Base-by-base conservation (phyloP, 176 grass and related monocot species). In the Avena sativa region DNA sequence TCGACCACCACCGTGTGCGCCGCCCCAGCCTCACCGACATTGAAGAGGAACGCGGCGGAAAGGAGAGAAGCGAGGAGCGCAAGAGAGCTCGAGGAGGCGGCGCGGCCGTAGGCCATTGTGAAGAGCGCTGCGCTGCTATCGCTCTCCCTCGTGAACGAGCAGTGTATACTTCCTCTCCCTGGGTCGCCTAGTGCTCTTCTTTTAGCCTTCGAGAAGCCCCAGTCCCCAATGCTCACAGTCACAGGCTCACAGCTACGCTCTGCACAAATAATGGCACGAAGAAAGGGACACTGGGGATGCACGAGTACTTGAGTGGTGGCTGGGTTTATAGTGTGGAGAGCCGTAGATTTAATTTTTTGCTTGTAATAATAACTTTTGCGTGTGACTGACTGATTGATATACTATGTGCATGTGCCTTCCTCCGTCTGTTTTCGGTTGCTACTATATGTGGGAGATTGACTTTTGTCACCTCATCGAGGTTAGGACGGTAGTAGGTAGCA, bases 1-100 rank as follows among this genome's bases (percentile, higher is more conserved):
- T 96, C 97, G 63, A 86, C 85, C 83, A 91, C 87, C 83, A 91
- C 85, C 81, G 17, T 53, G 79, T 79, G 84, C 34, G 69, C 89
- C 51, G 76, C 71, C 10, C 89, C 81, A 6, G 92, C 74, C 30
- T 77, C 89, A 3, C 10, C 86, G 26, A 71, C 62, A 2, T 57
- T 9, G 69, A 83, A 44, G 88, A 86, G 64, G 47, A 74, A 59
- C 43, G 75, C 70, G 0, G 70, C 58, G 4, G 52, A 83, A 4
- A 84, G 26, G 85, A 88, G 60, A 12, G 81, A 38, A 5, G 59
- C 25, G 47, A 94, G 7, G 46, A 92, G 40, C 60, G 25, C 76
- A 1, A 58, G 74, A 5, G 67, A 84, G 68, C 58, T 66, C 7
- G 58, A 67, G 23, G 23, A 0, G 83, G 28, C 23, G 49, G 76